Base-by-base conservation (phyloP, 495 filamentous ascomycete genomes). In the Articulospora tetracladia region DNA sequence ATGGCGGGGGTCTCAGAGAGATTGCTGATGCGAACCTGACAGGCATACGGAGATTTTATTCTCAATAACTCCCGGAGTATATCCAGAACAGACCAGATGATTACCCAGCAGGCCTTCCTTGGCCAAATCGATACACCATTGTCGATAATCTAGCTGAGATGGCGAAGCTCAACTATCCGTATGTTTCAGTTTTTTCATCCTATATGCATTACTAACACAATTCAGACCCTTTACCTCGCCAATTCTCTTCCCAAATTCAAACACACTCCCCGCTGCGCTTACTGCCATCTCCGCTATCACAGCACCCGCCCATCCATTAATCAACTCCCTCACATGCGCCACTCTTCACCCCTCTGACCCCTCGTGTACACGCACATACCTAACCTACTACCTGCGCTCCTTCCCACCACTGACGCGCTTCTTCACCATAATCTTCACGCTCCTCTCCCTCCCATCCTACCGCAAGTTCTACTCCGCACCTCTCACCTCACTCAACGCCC, bases 291-390 rank as follows among this genome's bases (percentile, higher is more conserved):
- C 88, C 1, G 92, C 93, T 12, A 83, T 97, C 26, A 89, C 90
- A 30, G 83, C 88, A 0, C 82, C 87, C 28, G 93, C 93, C 1
- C 93, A 97, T 68, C 93, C 93, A 8, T 81, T 87, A 25, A 93
- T 95, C 68, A 83, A 80, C 2, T 85, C 80, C 47, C 83, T 97
- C 28, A 91, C 90, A 54, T 98, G 94, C 74, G 94, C 94, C 1
- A 78, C 93, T 20, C 83, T 97, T n/a, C 94, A 98, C 71, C 93
- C 94, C 0, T 74, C 80, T 22, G 88, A 92, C 62, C 92, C 94
- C 2, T 93, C 86, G 59, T 98, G 94, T 75, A 78, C 84, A 25
- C 88, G 87, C 19, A 93, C 91, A 1, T 93, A 92, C 75, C 69
- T 96, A 39, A 87, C 88, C 53, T 91, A 92, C 70, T 88, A 89